A percentile compares a stretch with the other conserved stretches of the same genome.
Conservation (phyloP, 2,329 filamentous ascomycete genomes). For the Emydomyces testavorans region DNA sequence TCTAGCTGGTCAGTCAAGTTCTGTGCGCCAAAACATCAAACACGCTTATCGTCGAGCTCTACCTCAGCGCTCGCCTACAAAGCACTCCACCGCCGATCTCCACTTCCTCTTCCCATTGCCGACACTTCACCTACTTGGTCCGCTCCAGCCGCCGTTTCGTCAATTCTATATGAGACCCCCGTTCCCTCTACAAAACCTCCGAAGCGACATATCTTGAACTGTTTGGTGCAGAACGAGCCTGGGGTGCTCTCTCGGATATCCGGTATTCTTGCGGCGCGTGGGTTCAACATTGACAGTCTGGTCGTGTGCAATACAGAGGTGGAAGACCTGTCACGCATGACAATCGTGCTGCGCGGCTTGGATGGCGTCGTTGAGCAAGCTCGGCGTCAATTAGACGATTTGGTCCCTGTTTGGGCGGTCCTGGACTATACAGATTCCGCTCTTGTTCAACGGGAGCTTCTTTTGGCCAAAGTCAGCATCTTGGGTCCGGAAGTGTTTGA, state of each 20-base stretch:
- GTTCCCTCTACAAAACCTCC: conserved; percentile 69
- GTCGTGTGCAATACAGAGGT: conserved; percentile 98
- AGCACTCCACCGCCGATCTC: conserved; percentile 80
- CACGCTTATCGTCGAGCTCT: conserved; percentile 38
- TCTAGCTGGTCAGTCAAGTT: background rate
- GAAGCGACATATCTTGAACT: conserved; percentile 95
- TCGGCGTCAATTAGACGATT: conserved; percentile 82
- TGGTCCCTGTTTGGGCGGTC: conserved; percentile 97
- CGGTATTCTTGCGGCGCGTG: conserved; percentile 85
- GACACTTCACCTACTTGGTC: conserved; percentile 68
- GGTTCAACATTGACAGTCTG: conserved; percentile 98
- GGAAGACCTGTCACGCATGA: conserved; percentile 94
- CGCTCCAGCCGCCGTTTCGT: conserved; percentile 87
- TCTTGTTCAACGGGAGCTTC: conserved; percentile 86
- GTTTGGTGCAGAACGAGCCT: conserved; percentile 96
- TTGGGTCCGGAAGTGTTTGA: conserved; percentile 97
- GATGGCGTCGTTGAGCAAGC: conserved; percentile 88
- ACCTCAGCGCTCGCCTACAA: conserved; percentile 96
- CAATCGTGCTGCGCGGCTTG: conserved; percentile 90
- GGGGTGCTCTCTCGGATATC: conserved; percentile 94
- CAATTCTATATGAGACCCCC: conserved; percentile 97
- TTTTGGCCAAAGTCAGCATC: conserved; percentile 93
- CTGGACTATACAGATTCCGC: conserved; percentile 89
- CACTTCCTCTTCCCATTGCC: conserved; percentile 68
- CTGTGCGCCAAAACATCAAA: background rate